phyloP scores from a whole-genome alignment of 2,329 filamentous ascomycete species.

The Fusarium sp. region DNA sequence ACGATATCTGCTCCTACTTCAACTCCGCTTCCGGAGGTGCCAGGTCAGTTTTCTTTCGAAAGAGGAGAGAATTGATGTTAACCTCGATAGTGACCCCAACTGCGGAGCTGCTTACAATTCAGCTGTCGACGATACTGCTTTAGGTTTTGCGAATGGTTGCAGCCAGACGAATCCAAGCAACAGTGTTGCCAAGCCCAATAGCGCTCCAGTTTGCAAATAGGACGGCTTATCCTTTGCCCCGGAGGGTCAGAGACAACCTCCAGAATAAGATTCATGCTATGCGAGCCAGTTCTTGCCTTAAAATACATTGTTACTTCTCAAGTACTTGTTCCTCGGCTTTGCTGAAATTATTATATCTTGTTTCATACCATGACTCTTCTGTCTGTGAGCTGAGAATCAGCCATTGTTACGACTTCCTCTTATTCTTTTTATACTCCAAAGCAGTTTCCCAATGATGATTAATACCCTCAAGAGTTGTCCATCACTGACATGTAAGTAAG shows the following conservation, averaged over 20 bases:
- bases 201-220: constrained; percentile 39
- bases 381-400: neutral
- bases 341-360: neutral
- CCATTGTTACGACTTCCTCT: neutral
- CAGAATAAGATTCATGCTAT: accelerated
- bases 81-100: constrained; percentile 52
- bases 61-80: neutral
- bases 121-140: constrained; percentile 53
- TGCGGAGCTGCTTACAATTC: constrained; percentile 55
- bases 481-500: neutral
- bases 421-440: too few species aligned
- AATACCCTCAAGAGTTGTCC: accelerated
- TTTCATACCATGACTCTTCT: too few species aligned
- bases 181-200: constrained; percentile 38
- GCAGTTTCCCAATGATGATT: neutral
- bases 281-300: too few species aligned
- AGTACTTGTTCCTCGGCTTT: accelerated
- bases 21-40: constrained; percentile 56
- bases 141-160: constrained; percentile 48
- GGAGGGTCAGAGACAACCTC: accelerated
- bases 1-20: constrained; percentile 61
- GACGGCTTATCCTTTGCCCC: accelerated
- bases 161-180: constrained; percentile 46
- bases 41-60: constrained; percentile 42
- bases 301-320: too few species aligned